Evolutionary conservation across 2,329 filamentous ascomycete genomes (phyloP).

Genomic region (Exophiala phaeomuriformis): DNA sequence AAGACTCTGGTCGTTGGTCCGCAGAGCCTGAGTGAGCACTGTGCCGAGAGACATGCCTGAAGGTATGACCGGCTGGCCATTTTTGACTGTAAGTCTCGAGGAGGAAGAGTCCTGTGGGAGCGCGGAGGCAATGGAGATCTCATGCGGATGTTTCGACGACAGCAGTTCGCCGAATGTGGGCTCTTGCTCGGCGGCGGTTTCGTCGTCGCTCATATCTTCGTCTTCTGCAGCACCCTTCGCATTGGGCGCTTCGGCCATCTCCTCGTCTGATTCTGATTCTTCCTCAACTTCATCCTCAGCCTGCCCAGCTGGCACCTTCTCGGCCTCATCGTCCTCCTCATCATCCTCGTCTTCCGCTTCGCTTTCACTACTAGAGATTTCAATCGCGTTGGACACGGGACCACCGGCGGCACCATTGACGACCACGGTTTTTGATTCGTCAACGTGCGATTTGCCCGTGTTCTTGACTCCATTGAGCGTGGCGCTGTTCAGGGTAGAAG

Average conservation of each 20-base stretch:
- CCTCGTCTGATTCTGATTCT: conserved; percentile 29
- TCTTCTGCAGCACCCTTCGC: conserved; percentile 31
- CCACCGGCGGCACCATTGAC: conserved; percentile 34
- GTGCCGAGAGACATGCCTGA: conserved; percentile 77
- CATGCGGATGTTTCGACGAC: conserved; percentile 49
- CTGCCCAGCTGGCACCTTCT: neutral
- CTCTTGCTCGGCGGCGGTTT: conserved; percentile 33
- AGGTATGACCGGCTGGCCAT: conserved; percentile 50
- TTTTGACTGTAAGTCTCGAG: conserved; percentile 31
- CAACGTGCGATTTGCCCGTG: conserved; percentile 46
- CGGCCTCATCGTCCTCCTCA: conserved; percentile 6
- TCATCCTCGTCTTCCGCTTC: conserved; percentile 31
- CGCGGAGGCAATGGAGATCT: conserved; percentile 36
- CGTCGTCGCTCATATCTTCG: conserved; percentile 34
- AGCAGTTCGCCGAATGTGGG: conserved; percentile 85
- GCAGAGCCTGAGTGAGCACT: conserved; percentile 86
- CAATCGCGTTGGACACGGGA: conserved; percentile 37
- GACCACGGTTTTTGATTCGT: conserved; percentile 52
- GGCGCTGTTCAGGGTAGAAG: conserved; percentile 40
- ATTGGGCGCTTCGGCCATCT: conserved; percentile 30
- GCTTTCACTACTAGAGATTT: conserved; percentile 44
- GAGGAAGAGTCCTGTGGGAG: conserved; percentile 41
- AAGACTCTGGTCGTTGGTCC: conserved; percentile 80
- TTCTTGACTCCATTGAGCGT: conserved; percentile 49
- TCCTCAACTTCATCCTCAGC: neutral